A percentile compares a stretch with the other conserved stretches of the same genome.
Conservation (phyloP, 2,329 filamentous ascomycete genomes). For the Verticillium zaregamsianum region DNA sequence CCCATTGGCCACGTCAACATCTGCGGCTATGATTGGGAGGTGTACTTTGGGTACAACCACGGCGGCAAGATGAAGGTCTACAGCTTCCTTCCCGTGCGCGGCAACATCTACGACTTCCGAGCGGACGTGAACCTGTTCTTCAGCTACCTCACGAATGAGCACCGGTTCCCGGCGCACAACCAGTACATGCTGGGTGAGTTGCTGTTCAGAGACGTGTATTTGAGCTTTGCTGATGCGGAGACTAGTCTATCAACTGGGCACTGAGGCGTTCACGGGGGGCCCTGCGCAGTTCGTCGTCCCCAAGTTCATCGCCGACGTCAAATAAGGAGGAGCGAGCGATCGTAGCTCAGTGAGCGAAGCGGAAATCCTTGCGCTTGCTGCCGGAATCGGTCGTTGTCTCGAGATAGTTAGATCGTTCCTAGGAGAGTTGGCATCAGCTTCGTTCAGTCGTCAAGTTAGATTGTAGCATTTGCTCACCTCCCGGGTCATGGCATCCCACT, state of each 20-base stretch:
- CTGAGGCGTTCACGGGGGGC: conserved; percentile 19
- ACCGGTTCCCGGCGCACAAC: conserved; percentile 30
- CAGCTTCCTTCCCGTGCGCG: conserved; percentile 33
- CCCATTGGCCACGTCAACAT: conserved; percentile 12
- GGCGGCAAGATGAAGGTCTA: conserved; percentile 48
- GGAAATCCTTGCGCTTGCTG: conserved; percentile 38
- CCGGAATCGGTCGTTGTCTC: conserved; percentile 36
- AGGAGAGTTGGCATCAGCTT: not conserved
- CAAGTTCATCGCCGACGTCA: conserved; percentile 15
- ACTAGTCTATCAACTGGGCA: conserved; percentile 18
- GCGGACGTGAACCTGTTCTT: conserved; percentile 52
- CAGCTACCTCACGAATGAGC: conserved; percentile 39
- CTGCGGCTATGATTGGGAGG: conserved; percentile 37
- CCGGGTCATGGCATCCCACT: conserved; percentile 43
- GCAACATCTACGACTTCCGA: conserved; percentile 41
- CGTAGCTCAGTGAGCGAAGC: conserved; percentile 24
- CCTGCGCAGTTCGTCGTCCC: conserved; percentile 16
- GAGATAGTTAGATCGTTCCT: conserved; percentile 24
- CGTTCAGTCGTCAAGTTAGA: conserved; percentile 20
- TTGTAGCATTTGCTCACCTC: conserved; percentile 24
- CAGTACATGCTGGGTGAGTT: conserved; percentile 20
- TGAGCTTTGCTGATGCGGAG: not conserved
- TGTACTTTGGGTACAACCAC: conserved; percentile 49
- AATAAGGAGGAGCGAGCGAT: not conserved
- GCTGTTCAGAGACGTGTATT: not conserved